phyloP scores from a whole-genome alignment of 768 basidiomycete species.

The Boletus edulis region DNA sequence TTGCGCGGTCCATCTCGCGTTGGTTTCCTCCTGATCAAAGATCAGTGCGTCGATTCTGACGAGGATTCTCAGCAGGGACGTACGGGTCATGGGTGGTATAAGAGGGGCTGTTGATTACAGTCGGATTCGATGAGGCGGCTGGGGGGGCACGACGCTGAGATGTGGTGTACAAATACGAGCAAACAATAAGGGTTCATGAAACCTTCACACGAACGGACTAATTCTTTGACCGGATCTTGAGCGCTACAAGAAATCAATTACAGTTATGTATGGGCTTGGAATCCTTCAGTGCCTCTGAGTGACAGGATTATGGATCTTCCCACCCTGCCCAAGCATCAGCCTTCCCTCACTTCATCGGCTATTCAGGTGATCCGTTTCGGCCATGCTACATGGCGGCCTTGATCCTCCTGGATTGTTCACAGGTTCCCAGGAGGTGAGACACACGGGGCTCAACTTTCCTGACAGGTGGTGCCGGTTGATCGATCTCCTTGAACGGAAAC shows the following conservation, averaged over 20 bases:
- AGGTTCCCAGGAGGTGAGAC: conserved; percentile 6
- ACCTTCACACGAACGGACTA: too few relatives aligned
- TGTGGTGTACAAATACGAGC: conserved; percentile 18
- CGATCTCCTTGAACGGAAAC: conserved; percentile 11
- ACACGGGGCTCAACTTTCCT: conserved; percentile 1
- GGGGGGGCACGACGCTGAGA: not conserved
- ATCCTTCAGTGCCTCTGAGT: not conserved
- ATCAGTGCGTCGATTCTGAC: conserved; percentile 8
- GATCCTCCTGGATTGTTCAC: conserved; percentile 2
- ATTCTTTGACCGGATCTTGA: too few relatives aligned
- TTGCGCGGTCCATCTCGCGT: conserved; percentile 70
- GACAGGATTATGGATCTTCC: conserved; percentile 6
- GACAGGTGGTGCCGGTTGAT: conserved; percentile 12
- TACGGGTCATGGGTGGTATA: conserved; percentile 50
- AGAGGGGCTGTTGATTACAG: not conserved
- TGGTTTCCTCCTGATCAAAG: conserved; percentile 72
- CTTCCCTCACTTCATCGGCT: conserved; percentile 1
- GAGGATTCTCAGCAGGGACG: conserved; percentile 24
- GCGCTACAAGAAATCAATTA: not conserved
- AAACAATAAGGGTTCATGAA: conserved; percentile 19
- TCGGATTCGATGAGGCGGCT: conserved; percentile 6
- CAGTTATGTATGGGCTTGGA: conserved; percentile 7
- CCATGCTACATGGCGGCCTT: conserved; percentile 9
- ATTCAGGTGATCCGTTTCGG: conserved; percentile 8
- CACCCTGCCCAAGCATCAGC: not conserved